Percentiles rank a stretch among this genome's conserved stretches.
These are phyloP conservation scores for Sarcodon aspratus DNA, from an alignment of 768 basidiomycete genomes.

Conservation along the genomic window DNA sequence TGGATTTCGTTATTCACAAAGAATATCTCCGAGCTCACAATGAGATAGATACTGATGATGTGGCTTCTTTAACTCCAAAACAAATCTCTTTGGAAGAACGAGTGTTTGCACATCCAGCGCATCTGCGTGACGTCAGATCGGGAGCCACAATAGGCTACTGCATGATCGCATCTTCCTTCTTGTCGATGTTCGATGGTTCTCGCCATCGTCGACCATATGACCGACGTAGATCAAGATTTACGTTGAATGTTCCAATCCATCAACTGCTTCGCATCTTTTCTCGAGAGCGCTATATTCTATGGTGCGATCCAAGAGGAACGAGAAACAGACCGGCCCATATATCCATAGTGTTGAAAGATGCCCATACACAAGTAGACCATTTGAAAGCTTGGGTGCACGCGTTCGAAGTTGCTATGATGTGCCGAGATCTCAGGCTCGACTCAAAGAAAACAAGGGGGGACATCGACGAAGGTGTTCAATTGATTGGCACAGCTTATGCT, in stretches of 20 bases:
- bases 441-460: neutral
- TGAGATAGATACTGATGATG: slow-evolving; percentile 2
- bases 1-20: slow-evolving; percentile 1
- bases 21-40: neutral
- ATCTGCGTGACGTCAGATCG: slow-evolving; percentile 25
- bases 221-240: neutral
- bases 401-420: slow-evolving; percentile 8
- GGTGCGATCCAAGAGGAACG: slow-evolving; percentile 26
- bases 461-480: slow-evolving; percentile 1
- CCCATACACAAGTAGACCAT: slow-evolving; percentile 34
- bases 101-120: slow-evolving; percentile 29
- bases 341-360: slow-evolving; percentile 39
- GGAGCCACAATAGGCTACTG: slow-evolving; percentile 30
- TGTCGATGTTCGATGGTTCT: slow-evolving; percentile 15
- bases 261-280: slow-evolving; percentile 28
- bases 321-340: slow-evolving; percentile 14
- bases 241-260: slow-evolving; percentile 8
- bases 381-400: slow-evolving; percentile 41
- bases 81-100: slow-evolving; percentile 30
- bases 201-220: slow-evolving; percentile 3
- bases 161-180: slow-evolving; percentile 37
- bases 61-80: slow-evolving; percentile 19
- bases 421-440: neutral
- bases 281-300: slow-evolving; percentile 40
- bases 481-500: slow-evolving; percentile 5